Evolutionary conservation across 2,329 filamentous ascomycete species (phyloP), one percentile per base, ranked within the genome.

Genomic region (Aspergillus quadricinctus): DNA sequence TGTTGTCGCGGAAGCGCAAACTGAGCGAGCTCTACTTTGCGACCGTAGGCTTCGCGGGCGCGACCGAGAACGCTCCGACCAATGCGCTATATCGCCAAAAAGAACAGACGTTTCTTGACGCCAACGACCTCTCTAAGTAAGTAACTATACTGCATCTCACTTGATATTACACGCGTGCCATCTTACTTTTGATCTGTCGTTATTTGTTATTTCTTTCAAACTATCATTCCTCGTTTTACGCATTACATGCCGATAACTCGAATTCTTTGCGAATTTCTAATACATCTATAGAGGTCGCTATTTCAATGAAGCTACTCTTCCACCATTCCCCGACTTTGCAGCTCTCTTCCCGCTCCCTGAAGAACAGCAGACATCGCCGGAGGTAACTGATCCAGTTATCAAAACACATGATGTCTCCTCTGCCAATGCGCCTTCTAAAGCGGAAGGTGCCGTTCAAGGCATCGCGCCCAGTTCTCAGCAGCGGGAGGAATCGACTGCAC

Each of bases 1-100:
- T 89, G 81, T 83, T 82, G 77, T 90, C 89, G 82, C 88, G 90
- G 77, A 94, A 95, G 84, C 87, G 90, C 76, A 95, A 95, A 82
- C 83, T 96, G 73, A 88, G 88, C 74, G 89, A 94, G 79, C 83
- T 96, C 68, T 96, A 89, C 80, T 84, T 89, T 82, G 87, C 89
- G 80, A 88, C 88, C 74, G 85, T 87, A 72, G 74, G 80, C 63
- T 72, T 78, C 65, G 67, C 71, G 64, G 69, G 68, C 67, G 75
- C 76, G 68, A 74, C 70, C 75, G 77, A 81, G 70, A 80, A 85
- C 75, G 77, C 79, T 73, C 79, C 78, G 62, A 70, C 86, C 67
- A 83, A 84, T 67, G 81, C 75, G 43, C 68, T 73, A 54, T 77
- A 77, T 66, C 75, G 77, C 57, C 76, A 78, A 59, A 75, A 78